Percentiles rank a stretch among this genome's conserved stretches.
These are phyloP conservation scores for Aethionema arabicum DNA, from an alignment of 345 rosid species.

Conservation along the genomic window DNA sequence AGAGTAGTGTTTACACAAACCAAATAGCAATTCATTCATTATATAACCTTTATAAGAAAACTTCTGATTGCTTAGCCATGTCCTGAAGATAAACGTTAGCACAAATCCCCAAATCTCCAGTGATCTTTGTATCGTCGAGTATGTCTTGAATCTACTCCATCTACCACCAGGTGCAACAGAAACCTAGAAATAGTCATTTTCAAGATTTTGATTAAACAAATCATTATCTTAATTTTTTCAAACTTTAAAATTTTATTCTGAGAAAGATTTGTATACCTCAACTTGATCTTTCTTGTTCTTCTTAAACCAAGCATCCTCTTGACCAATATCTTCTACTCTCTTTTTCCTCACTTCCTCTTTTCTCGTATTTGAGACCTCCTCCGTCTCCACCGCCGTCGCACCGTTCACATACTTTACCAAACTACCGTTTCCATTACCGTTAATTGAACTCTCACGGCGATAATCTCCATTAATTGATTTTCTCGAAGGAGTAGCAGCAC, in stretches of 20 bases:
- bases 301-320: slow-evolving; percentile 97
- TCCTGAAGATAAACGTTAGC: slow-evolving; percentile 67
- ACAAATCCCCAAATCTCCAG: slow-evolving; percentile 98
- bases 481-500: slow-evolving; percentile 27
- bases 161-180: slow-evolving; percentile 96
- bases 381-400: slow-evolving; percentile 30
- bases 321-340: slow-evolving; percentile 92
- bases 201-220: not conserved
- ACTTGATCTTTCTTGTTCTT: slow-evolving; percentile 39
- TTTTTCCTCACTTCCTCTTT: slow-evolving; percentile 71
- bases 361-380: slow-evolving; percentile 29
- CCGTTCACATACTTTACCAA: slow-evolving; percentile 60
- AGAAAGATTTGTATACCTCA: slow-evolving; percentile 47
- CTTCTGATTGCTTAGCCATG: slow-evolving; percentile 79
- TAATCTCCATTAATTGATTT: slow-evolving; percentile 24
- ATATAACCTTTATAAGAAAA: slow-evolving; percentile 76
- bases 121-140: slow-evolving; percentile 89
- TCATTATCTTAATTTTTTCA: not conserved
- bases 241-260: not conserved
- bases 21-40: not conserved
- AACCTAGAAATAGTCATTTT: slow-evolving; percentile 52
- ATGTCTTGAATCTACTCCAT: slow-evolving; percentile 95
- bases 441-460: slow-evolving; percentile 36
- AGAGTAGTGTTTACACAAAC: not conserved
- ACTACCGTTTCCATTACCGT: slow-evolving; percentile 56